Conservation (phyloP, 768 basidiomycete genomes). For the Porphyrellus cyaneotinctus region DNA sequence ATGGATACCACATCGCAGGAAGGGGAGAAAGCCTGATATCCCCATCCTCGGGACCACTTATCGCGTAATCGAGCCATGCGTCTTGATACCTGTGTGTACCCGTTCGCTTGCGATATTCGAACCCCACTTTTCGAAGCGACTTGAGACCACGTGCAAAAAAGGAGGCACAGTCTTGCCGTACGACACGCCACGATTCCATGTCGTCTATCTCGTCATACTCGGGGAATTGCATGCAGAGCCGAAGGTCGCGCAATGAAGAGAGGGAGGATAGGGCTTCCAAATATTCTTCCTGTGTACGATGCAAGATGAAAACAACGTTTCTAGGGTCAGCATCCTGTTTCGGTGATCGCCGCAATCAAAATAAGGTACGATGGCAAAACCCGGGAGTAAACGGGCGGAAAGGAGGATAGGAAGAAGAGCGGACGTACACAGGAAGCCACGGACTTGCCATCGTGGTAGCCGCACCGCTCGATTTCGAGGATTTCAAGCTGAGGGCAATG, state of each 20-base stretch:
- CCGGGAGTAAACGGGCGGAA: constrained; percentile 10
- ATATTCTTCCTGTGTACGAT: constrained; percentile 33
- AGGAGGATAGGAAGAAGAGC: constrained; percentile 14
- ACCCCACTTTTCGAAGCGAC: constrained; percentile 31
- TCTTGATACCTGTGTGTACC: constrained; percentile 35
- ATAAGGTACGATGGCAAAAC: constrained; percentile 14
- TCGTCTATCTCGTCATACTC: constrained; percentile 33
- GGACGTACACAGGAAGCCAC: constrained; percentile 34
- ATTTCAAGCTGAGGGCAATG: constrained; percentile 31
- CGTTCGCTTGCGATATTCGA: constrained; percentile 36
- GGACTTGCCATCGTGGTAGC: constrained; percentile 36
- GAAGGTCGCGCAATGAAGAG: constrained; percentile 25
- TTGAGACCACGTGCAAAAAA: constrained; percentile 31
- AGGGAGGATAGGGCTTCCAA: constrained; percentile 30
- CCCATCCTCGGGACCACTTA: constrained; percentile 18
- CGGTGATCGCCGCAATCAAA: constrained; percentile 21
- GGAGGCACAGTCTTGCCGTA: constrained; percentile 26
- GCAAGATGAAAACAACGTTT: constrained; percentile 26
- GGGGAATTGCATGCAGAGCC: constrained; percentile 36
- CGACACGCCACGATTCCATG: constrained; percentile 30
- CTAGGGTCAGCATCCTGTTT: constrained; percentile 30
- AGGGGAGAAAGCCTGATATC: constrained; percentile 20
- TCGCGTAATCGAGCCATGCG: constrained; percentile 34
- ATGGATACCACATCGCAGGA: constrained; percentile 32
- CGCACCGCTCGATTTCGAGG: constrained; percentile 35